These are phyloP conservation scores for Verbena officinalis DNA, from an alignment of 257 asterid genomes.

Conservation along the genomic window DNA sequence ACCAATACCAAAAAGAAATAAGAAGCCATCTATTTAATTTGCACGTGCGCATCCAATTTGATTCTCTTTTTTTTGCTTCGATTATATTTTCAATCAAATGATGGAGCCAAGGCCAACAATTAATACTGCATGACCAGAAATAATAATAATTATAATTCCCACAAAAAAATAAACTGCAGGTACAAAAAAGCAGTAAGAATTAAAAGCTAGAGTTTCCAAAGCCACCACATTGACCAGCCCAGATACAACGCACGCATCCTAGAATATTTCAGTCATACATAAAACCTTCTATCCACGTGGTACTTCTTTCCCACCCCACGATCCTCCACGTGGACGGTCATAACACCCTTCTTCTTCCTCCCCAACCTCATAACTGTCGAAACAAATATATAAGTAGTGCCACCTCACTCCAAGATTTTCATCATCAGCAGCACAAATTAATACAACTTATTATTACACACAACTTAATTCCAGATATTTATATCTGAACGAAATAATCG, in stretches of 20 bases:
- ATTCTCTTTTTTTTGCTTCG: background rate
- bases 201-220: slow-evolving; percentile 18
- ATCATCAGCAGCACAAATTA: slow-evolving; percentile 3
- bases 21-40: background rate
- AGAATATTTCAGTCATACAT: slow-evolving; percentile 39
- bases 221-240: slow-evolving; percentile 64
- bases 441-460: too few species aligned
- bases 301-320: slow-evolving; percentile 22
- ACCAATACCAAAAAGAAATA: slow-evolving; percentile 4
- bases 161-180: background rate
- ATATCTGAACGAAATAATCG: background rate
- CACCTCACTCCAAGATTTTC: slow-evolving; percentile 35
- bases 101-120: background rate
- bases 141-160: slow-evolving; percentile 11
- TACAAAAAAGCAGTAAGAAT: slow-evolving; percentile 15
- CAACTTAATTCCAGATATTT: background rate
- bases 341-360: slow-evolving; percentile 23
- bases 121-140: slow-evolving; percentile 7
- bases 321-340: slow-evolving; percentile 38
- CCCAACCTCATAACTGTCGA: background rate
- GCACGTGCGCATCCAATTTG: slow-evolving; percentile 29
- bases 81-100: slow-evolving; percentile 7
- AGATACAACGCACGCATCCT: slow-evolving; percentile 43
- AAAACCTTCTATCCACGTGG: slow-evolving; percentile 52
- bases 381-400: slow-evolving; percentile 41